These are phyloP conservation scores for Penicillium brevicompactum DNA, from an alignment of 2,329 filamentous ascomycete species.

Conservation along the genomic window DNA sequence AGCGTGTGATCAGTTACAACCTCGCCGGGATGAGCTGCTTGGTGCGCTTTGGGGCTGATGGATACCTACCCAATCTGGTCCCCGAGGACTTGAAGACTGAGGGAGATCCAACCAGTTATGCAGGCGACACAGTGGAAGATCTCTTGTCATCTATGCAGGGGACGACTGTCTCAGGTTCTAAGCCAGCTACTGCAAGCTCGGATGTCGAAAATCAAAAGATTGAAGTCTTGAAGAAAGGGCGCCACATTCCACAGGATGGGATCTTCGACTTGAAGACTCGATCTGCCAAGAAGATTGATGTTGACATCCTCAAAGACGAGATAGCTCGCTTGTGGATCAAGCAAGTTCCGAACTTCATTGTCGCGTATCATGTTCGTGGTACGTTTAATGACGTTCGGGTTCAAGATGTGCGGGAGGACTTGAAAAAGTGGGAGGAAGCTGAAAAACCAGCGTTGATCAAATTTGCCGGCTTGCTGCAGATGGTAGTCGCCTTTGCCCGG, in stretches of 20 bases:
- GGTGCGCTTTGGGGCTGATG: constrained; percentile 62
- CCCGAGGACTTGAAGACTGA: not conserved
- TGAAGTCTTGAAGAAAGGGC: constrained; percentile 24
- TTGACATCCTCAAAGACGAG: constrained; percentile 43
- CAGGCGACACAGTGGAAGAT: not conserved
- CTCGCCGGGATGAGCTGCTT: constrained; percentile 57
- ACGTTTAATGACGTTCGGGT: constrained; percentile 48
- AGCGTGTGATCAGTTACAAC: constrained; percentile 61
- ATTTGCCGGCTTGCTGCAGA: constrained; percentile 16
- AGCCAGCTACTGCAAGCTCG: not conserved
- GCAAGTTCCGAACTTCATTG: constrained; percentile 55
- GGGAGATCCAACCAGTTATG: no score
- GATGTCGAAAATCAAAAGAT: constrained; percentile 7
- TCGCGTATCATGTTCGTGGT: constrained; percentile 52
- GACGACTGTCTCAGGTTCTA: not conserved
- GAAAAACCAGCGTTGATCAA: constrained; percentile 30
- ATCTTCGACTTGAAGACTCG: constrained; percentile 59
- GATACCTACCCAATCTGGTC: constrained; percentile 46
- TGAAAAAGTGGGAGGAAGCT: constrained; percentile 47
- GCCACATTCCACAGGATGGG: constrained; percentile 43
- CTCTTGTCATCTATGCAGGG: constrained; percentile 6
- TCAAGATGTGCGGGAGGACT: constrained; percentile 37
- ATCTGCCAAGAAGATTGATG: constrained; percentile 34
- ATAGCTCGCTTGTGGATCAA: constrained; percentile 52
- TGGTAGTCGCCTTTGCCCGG: constrained; percentile 24